A percentile compares a stretch with the other conserved stretches of the same genome.
Evolutionary conservation across 1,139 yeast genomes (phyloP).

Genomic region (Debaryomyces subglobosus): DNA sequence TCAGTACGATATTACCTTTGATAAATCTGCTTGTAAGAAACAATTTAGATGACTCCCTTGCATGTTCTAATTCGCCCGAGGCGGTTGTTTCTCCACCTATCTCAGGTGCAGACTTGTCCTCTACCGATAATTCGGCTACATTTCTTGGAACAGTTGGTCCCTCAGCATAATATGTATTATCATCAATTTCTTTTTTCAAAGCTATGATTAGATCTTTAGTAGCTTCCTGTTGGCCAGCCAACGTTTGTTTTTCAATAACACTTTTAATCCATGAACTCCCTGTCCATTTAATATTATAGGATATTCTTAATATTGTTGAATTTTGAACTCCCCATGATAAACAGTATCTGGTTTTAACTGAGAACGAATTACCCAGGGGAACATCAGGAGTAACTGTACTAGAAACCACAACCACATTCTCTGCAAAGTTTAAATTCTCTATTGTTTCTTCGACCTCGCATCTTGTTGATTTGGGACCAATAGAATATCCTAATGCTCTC

Average conservation of each 20-base stretch:
- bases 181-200: conserved; percentile 33
- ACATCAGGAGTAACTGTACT: conserved; percentile 58
- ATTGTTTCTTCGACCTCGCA: conserved; percentile 53
- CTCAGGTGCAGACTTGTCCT: background rate
- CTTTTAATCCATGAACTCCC: conserved; percentile 61
- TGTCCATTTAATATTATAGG: conserved; percentile 55
- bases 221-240: conserved; percentile 49
- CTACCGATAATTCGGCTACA: background rate
- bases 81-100: conserved; percentile 10
- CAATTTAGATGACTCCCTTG: background rate
- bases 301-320: conserved; percentile 42
- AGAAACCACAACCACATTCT: conserved; percentile 39
- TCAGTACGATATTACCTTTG: conserved; percentile 20
- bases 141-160: conserved; percentile 20
- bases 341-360: conserved; percentile 52
- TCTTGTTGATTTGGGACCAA: conserved; percentile 61
- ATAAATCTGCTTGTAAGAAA: conserved; percentile 17
- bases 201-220: conserved; percentile 35
- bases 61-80: background rate
- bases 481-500: conserved; percentile 52
- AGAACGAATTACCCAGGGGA: conserved; percentile 59
- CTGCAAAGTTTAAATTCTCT: conserved; percentile 42
- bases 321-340: conserved; percentile 51
- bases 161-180: conserved; percentile 24
- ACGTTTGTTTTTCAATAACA: conserved; percentile 54